Conservation (phyloP, 257 asterid genomes). For the Gynochthodes officinalis region DNA sequence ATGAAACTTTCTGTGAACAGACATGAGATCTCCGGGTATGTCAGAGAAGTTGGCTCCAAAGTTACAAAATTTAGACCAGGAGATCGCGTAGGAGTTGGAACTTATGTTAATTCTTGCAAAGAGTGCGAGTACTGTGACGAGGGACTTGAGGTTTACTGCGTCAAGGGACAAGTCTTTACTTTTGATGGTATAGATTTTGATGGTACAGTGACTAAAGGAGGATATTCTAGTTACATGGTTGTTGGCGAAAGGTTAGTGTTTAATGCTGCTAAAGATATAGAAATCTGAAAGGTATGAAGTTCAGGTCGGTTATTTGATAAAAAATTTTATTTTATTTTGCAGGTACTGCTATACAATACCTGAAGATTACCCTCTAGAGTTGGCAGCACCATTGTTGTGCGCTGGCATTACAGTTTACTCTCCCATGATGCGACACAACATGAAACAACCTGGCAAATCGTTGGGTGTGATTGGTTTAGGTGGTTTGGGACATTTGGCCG, state of each 20-base stretch:
- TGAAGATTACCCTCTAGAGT: constrained; percentile 57
- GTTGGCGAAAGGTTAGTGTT: constrained; percentile 61
- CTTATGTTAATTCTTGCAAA: constrained; percentile 82
- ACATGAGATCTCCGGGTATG: constrained; percentile 84
- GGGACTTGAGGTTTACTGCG: constrained; percentile 59
- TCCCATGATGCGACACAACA: constrained; percentile 79
- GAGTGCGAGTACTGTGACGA: constrained; percentile 72
- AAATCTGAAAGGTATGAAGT: not conserved
- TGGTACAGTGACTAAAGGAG: constrained; percentile 92
- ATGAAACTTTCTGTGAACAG: constrained; percentile 31
- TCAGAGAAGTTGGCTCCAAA: constrained; percentile 58
- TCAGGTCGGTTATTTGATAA: not conserved
- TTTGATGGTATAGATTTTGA: constrained; percentile 71
- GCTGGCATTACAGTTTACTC: constrained; percentile 92
- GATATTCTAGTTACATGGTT: constrained; percentile 72
- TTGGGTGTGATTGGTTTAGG: constrained; percentile 91
- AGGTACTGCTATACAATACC: constrained; percentile 87
- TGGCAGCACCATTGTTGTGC: constrained; percentile 88
- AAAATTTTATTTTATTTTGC: constrained; percentile 9
- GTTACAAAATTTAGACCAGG: constrained; percentile 70
- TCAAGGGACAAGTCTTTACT: constrained; percentile 56
- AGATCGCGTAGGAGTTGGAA: constrained; percentile 87
- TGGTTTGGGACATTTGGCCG: constrained; percentile 96
- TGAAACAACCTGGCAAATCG: constrained; percentile 85
- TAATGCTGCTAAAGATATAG: constrained; percentile 1